A percentile compares a stretch with the other conserved stretches of the same genome.
These are phyloP conservation scores for Ailanthus altissimus DNA, from an alignment of 345 rosid genomes.

Conservation along the genomic window DNA sequence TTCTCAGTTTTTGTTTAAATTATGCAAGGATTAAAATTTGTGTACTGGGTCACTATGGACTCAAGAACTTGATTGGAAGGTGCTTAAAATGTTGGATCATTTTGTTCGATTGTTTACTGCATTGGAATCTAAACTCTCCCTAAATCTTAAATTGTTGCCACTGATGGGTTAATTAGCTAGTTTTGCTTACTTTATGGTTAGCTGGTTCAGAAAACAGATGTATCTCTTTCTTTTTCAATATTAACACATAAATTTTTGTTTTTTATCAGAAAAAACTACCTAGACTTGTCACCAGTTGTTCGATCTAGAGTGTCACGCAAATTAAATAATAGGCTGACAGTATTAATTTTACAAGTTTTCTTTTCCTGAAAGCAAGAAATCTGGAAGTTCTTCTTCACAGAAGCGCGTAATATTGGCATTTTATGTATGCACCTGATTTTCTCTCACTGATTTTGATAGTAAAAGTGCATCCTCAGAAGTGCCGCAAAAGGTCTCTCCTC, in stretches of 20 bases:
- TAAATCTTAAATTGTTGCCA: not conserved
- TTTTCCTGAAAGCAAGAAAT: not conserved
- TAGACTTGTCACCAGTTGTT: not conserved
- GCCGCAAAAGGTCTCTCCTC: slow-evolving; percentile 73
- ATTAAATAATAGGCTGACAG: not conserved
- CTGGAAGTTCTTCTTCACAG: not conserved
- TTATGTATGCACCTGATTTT: slow-evolving; percentile 4
- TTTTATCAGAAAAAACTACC: not conserved
- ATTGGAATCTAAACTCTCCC: not conserved
- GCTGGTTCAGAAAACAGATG: not conserved
- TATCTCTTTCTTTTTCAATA: not conserved
- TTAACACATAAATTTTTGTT: not conserved
- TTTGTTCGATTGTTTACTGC: not conserved
- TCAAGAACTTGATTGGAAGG: no score
- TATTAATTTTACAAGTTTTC: not conserved
- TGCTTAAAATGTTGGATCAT: no score
- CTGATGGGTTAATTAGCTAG: not conserved
- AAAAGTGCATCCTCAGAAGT: slow-evolving; percentile 66
- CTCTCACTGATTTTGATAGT: slow-evolving; percentile 25
- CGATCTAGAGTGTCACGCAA: not conserved
- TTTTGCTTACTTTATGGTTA: not conserved
- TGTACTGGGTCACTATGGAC: no score
- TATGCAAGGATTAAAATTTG: no score
- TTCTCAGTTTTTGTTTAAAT: not conserved
- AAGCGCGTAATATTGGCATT: slow-evolving; percentile 7